Conservation (phyloP, 169 alveolate genomes). For the Plasmodium reichenowi region DNA sequence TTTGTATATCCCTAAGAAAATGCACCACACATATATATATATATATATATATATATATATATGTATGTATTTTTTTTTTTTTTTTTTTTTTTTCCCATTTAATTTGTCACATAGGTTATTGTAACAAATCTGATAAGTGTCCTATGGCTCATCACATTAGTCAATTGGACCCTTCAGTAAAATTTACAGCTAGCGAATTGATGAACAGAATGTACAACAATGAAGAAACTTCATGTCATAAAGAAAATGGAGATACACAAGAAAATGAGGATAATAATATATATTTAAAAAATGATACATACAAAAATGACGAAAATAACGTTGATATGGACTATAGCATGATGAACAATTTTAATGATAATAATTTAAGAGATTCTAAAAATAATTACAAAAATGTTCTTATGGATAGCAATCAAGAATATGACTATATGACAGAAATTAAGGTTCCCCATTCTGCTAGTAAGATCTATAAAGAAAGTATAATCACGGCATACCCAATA, state of each 20-base stretch:
- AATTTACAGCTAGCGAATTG: constrained; percentile 37
- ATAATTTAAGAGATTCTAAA: background rate
- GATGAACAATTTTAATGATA: constrained; percentile 5
- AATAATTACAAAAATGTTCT: constrained; percentile 26
- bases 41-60: too few relatives aligned
- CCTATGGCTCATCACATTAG: constrained; percentile 67
- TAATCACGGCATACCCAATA: too few relatives aligned
- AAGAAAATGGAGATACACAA: background rate
- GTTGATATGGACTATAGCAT: background rate
- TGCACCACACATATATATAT: too few relatives aligned
- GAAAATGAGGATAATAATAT: background rate
- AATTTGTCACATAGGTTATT: constrained; percentile 10
- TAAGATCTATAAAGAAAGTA: too few relatives aligned
- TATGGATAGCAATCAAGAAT: background rate
- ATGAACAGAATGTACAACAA: constrained; percentile 30
- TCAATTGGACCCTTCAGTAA: constrained; percentile 65
- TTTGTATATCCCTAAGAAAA: background rate
- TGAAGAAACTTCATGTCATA: constrained; percentile 5
- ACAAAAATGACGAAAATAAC: constrained; percentile 7
- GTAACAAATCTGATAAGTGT: constrained; percentile 46
- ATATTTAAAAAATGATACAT: background rate
- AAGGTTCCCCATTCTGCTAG: too few relatives aligned
- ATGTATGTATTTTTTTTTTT: background rate
- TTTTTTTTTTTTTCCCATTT: background rate
- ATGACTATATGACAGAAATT: background rate